Evolutionary conservation across 768 basidiomycete genomes (phyloP).

Genomic region (Nidularia pulvinata): DNA sequence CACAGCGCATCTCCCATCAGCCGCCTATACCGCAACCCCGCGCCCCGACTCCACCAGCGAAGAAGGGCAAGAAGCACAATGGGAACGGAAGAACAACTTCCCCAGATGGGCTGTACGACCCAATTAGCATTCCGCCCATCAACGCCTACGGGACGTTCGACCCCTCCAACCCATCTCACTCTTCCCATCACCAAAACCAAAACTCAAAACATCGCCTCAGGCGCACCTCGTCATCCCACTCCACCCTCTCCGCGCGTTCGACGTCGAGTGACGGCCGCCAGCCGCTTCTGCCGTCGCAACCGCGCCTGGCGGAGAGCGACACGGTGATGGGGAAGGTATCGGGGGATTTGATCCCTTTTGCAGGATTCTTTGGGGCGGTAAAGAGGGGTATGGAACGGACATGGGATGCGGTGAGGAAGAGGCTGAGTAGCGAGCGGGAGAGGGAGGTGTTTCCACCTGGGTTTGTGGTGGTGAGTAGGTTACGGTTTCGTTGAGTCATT

Average conservation of each 20-base stretch:
- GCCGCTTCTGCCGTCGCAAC: slow-evolving; percentile 37
- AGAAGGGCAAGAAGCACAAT: background rate
- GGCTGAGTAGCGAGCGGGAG: slow-evolving; percentile 11
- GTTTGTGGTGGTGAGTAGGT: too few relatives aligned
- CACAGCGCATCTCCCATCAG: slow-evolving; percentile 18
- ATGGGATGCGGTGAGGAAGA: too few relatives aligned
- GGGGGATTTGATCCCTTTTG: slow-evolving; percentile 37
- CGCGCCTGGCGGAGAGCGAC: slow-evolving; percentile 13
- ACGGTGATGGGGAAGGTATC: slow-evolving; percentile 26
- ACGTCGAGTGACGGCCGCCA: too few relatives aligned
- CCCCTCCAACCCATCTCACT: slow-evolving; percentile 6
- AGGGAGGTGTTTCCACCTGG: slow-evolving; percentile 13
- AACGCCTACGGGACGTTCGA: slow-evolving; percentile 53
- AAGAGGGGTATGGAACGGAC: too few relatives aligned
- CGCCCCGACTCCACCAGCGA: slow-evolving; percentile 3
- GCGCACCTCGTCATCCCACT: slow-evolving; percentile 12
- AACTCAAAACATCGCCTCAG: slow-evolving; percentile 3
- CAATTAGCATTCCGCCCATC: slow-evolving; percentile 42
- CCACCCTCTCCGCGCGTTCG: slow-evolving; percentile 4
- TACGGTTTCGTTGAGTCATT: too few relatives aligned
- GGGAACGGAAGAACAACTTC: slow-evolving; percentile 4
- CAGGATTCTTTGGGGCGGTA: slow-evolving; percentile 20
- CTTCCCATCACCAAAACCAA: slow-evolving; percentile 12
- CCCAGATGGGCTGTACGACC: slow-evolving; percentile 5
- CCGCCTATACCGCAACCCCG: slow-evolving; percentile 15